Base-by-base conservation (phyloP, 129 eudicot species). In the Apium graveolens region DNA sequence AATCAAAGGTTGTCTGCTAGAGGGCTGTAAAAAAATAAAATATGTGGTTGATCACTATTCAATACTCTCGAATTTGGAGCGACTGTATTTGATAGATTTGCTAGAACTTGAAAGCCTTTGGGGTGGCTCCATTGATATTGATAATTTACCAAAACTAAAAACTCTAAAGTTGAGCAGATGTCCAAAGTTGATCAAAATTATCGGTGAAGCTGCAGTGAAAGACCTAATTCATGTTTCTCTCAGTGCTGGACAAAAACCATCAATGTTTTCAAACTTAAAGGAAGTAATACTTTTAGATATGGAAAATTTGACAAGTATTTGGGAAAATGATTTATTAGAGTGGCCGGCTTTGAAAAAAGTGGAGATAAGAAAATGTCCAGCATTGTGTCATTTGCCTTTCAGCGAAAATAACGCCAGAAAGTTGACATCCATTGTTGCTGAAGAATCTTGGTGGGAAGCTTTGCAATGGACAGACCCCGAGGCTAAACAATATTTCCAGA, bases 1-100 rank as follows among this genome's bases (percentile, higher is more conserved):
- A 63, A 78, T 84, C n/a, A 78, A 78, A 84, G 79, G 87, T 78
- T 84, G 84, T 80, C 44, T 80, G 16, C 78, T 84, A 62, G 44
- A 84, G 35, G 74, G 72, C 37, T 84, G 84, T 43, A 41, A 39
- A 20, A 73, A 39, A 32, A 73, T 84, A 78, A 80, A 38, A 26
- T 62, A 78, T 26, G 49, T 84, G 38, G 79, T 77, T 16, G 31
- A 42, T 18, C 74, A 29, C 70, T 34, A 27, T 48, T 72, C 46
- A 38, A 39, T 80, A n/a, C 57, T 80, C 24, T 83, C 82, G 13
- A 84, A 84, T 8, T 24, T 84, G 74, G 84, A 84, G 82, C 70
- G 81, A 45, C 49, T 45, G 49, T 45, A 45, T 45, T 45, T 45
- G 49, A 48, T 51, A 13, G 48, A 55, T 18, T 49, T 76, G 79